These are phyloP conservation scores for Lentinula edodes DNA, from an alignment of 768 basidiomycete species.

Conservation along the genomic window DNA sequence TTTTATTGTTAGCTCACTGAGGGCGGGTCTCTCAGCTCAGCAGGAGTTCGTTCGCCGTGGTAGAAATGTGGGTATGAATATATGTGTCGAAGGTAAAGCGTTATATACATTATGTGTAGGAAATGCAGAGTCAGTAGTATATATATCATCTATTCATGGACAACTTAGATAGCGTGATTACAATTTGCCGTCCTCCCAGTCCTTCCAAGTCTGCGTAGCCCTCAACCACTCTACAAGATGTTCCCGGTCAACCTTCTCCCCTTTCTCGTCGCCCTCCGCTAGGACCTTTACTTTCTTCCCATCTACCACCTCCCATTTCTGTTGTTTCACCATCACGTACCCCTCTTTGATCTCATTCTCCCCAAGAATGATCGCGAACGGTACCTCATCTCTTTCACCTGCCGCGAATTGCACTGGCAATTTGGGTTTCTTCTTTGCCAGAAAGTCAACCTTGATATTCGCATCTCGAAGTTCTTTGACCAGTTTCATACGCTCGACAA, in stretches of 20 bases:
- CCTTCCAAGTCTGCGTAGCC: constrained; percentile 35
- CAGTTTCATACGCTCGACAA: constrained; percentile 79
- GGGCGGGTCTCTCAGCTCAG: constrained; percentile 34
- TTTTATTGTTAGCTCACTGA: constrained; percentile 26
- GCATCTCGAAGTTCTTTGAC: constrained; percentile 77
- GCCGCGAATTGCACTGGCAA: constrained; percentile 80
- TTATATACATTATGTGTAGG: background rate
- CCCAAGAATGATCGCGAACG: constrained; percentile 91
- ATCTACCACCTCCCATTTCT: constrained; percentile 71
- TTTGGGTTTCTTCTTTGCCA: constrained; percentile 92
- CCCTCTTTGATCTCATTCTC: constrained; percentile 81
- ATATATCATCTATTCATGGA: no score
- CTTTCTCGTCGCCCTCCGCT: constrained; percentile 57
- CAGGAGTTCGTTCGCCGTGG: constrained; percentile 39
- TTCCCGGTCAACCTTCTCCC: constrained; percentile 54
- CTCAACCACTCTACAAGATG: constrained; percentile 65
- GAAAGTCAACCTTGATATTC: constrained; percentile 93
- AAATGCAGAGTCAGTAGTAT: background rate
- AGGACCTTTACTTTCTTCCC: constrained; percentile 68
- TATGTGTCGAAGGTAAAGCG: background rate
- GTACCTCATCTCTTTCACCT: constrained; percentile 87
- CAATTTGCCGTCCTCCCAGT: constrained; percentile 31
- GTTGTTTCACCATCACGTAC: constrained; percentile 87
- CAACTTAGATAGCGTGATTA: background rate
- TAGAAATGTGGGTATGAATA: constrained; percentile 14